Percentiles rank a stretch among this genome's conserved stretches.
Evolutionary conservation across 2,329 filamentous ascomycete species (phyloP).

Genomic region (Fusarium sp.): DNA sequence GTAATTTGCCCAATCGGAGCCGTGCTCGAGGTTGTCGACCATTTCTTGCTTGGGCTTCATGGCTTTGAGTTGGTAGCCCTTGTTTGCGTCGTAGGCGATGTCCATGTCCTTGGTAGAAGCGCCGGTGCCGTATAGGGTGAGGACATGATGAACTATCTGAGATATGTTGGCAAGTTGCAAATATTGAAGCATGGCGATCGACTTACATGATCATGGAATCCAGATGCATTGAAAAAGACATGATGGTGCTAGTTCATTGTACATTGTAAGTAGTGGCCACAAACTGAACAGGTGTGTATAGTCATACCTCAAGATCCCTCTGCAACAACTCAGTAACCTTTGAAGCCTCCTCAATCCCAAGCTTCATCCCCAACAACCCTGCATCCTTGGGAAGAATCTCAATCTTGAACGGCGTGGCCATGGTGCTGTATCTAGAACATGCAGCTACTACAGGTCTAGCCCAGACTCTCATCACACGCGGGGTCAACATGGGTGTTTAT

Average conservation of each 20-base stretch:
- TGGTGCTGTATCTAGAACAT: constrained; percentile 38
- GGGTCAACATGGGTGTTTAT: constrained; percentile 26
- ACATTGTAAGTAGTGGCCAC: constrained; percentile 3
- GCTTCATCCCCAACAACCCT: constrained; percentile 60
- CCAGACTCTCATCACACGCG: constrained; percentile 21
- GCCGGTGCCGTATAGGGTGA: constrained; percentile 81
- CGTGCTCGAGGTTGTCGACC: constrained; percentile 64
- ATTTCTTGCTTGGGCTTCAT: constrained; percentile 60
- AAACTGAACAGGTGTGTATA: neutral
- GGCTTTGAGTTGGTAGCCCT: constrained; percentile 72
- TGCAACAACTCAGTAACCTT: constrained; percentile 78
- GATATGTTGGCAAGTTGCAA: neutral
- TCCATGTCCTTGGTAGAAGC: constrained; percentile 71
- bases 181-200: neutral
- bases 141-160: constrained; percentile 77
- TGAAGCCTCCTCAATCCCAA: constrained; percentile 69
- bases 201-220: constrained; percentile 84
- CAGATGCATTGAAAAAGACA: constrained; percentile 80
- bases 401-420: constrained; percentile 63
- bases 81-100: constrained; percentile 73
- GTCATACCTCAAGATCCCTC: constrained; percentile 72
- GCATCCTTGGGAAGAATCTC: constrained; percentile 61
- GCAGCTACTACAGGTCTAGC: constrained; percentile 12
- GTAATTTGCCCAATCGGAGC: constrained; percentile 66
- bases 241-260: constrained; percentile 63